A percentile compares a stretch with the other conserved stretches of the same genome.
Evolutionary conservation across 805 yeast genomes (phyloP).

Genomic region (Ogataea allantospora): DNA sequence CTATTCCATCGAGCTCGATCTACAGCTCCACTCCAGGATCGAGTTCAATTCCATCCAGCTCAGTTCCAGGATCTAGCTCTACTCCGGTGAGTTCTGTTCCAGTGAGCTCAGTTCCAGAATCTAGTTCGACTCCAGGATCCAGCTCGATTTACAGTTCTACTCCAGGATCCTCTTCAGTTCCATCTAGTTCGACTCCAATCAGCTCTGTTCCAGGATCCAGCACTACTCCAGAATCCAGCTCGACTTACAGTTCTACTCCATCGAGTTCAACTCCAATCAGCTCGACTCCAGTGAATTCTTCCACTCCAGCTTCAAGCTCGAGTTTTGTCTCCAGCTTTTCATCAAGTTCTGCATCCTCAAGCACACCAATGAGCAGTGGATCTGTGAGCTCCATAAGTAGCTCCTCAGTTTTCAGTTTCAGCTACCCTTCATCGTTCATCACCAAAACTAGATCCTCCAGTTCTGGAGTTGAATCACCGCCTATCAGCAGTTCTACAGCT

Average conservation of each 20-base stretch:
- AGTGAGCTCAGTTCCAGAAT: no score
- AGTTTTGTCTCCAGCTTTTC: neutral
- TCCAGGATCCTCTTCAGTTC: neutral
- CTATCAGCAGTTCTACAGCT: neutral
- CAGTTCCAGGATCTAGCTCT: neutral
- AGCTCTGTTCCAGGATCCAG: neutral
- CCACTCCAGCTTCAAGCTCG: neutral
- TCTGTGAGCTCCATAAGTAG: slow-evolving; percentile 1
- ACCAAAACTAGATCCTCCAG: no score
- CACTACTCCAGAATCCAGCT: no score
- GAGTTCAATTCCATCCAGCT: neutral
- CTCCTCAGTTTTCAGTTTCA: no score
- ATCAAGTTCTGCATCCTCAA: neutral
- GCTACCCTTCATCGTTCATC: no score
- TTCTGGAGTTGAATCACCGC: neutral
- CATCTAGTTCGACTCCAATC: neutral
- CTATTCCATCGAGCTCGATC: neutral
- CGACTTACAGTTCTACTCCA: no score
- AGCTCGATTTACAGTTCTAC: neutral
- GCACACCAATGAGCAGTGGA: neutral
- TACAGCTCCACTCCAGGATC: neutral
- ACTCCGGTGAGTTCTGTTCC: no score
- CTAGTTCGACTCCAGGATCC: neutral
- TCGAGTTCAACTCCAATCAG: no score
- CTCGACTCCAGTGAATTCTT: no score